Evolutionary conservation across 805 yeast species (phyloP), one percentile per base, ranked within the genome.

Genomic region (Starmerella scarabaei): DNA sequence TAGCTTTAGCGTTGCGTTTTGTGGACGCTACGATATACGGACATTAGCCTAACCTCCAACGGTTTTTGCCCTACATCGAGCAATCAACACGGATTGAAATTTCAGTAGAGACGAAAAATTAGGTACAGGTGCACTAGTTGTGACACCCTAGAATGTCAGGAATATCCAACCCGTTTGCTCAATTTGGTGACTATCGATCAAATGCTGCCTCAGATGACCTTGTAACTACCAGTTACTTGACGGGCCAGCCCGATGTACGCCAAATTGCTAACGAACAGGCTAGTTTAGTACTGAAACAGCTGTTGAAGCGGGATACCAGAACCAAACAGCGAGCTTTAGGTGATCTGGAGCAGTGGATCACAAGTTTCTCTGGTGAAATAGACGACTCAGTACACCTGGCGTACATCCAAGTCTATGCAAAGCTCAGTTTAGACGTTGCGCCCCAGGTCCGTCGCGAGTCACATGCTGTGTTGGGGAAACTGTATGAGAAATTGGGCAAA

Each of bases 261-360:
- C 50, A 62, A 11, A 50, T 77, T 5, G 43, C 61, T 9, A 61
- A 73, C 31, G 65, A 78, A 2, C 61, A 63, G 9, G 57, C 80
- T 41, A 69, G 71, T 32, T 63, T 85, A 9, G 64, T 76, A n/a
- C 79, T 85, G 64, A 85, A 80, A 55, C 73, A 80, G 8, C 58
- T 86, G 36, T 56, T 79, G 56, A 86, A 85, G 58, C 73, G 80
- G 53, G 94, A 85, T 53, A 70, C 77, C 5, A 76, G 74, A n/a
- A 88, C 97, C 0, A 80, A 77, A 53, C 94, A 83, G 50, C 81
- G 78, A 54, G 84, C 91, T 1, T 62, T 84, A 20, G 55, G 49
- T 5, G 93, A 80, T 31, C 54, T 79, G 23, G 51, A 35, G 8
- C 39, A 33, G 20, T 42, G 49, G 44, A 11, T 46, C 4, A 28